A percentile compares a stretch with the other conserved stretches of the same genome.
phyloP scores from a whole-genome alignment of 1,139 yeast species.

The Yamadazyma oceani region DNA sequence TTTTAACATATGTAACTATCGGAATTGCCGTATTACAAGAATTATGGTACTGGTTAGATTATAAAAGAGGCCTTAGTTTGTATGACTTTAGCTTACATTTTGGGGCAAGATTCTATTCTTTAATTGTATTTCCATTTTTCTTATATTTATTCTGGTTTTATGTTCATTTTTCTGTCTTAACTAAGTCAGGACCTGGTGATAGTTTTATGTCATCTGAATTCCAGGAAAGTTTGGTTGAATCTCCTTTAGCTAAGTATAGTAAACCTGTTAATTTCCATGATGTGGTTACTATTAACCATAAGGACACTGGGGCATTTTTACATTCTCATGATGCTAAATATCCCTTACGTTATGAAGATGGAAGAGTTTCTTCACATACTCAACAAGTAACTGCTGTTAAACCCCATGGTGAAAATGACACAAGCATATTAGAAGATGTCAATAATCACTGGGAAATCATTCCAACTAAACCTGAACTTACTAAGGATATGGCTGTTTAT shows the following conservation, averaged over 20 bases:
- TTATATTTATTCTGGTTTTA: conserved; percentile 92
- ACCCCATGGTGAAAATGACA: conserved; percentile 25
- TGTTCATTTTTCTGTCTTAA: conserved; percentile 79
- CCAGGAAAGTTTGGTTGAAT: conserved; percentile 87
- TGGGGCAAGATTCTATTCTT: conserved; percentile 67
- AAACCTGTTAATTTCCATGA: conserved; percentile 76
- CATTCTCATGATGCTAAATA: conserved; percentile 77
- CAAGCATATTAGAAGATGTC: conserved; percentile 52
- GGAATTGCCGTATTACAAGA: conserved; percentile 86
- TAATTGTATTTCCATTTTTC: conserved; percentile 77
- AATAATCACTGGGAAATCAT: conserved; percentile 87
- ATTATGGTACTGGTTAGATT: conserved; percentile 82
- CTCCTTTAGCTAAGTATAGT: conserved; percentile 70
- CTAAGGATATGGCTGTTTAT: conserved; percentile 27
- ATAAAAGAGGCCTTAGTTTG: conserved; percentile 65
- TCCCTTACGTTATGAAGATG: conserved; percentile 94
- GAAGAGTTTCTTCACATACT: conserved; percentile 91
- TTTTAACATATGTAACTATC: conserved; percentile 81
- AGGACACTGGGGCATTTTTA: conserved; percentile 69
- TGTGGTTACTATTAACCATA: conserved; percentile 71
- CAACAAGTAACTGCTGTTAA: conserved; percentile 86
- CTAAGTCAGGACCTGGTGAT: conserved; percentile 94
- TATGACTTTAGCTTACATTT: conserved; percentile 66
- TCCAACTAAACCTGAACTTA: conserved; percentile 52
- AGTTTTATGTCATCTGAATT: conserved; percentile 88